These are phyloP conservation scores for Gonapodya sp. DNA, from an alignment of 192 early-diverging fungal species.

Conservation along the genomic window DNA sequence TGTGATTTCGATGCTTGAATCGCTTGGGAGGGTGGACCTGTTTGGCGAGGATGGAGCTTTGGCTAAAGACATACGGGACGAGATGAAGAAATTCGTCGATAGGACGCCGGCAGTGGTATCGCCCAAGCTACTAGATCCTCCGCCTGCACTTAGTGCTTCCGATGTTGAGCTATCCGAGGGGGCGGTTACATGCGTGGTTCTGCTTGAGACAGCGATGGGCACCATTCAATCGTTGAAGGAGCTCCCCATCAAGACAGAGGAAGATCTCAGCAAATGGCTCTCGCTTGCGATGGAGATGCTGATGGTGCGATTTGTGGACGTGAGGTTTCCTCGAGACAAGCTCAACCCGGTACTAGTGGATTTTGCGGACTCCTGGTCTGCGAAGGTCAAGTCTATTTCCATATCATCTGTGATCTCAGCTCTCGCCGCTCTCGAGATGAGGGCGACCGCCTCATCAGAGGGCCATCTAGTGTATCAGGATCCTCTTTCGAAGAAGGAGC, in stretches of 20 bases:
- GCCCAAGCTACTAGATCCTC: neutral
- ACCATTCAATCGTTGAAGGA: neutral
- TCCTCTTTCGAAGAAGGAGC: conserved; percentile 15
- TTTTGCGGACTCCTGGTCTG: conserved; percentile 20
- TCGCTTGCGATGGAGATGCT: conserved; percentile 14
- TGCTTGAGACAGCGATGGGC: neutral
- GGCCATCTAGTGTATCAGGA: conserved; percentile 7
- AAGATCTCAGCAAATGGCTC: conserved; percentile 19
- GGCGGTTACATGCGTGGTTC: neutral
- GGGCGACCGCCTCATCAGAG: neutral
- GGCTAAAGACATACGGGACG: neutral
- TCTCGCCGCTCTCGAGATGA: conserved; percentile 12
- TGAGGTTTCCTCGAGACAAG: conserved; percentile 13
- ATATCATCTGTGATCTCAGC: conserved; percentile 13
- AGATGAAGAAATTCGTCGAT: neutral
- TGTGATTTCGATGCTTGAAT: conserved; percentile 13
- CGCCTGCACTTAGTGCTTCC: neutral
- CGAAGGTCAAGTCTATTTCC: conserved; percentile 14
- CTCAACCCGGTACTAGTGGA: conserved; percentile 10
- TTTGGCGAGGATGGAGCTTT: neutral
- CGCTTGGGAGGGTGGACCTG: neutral
- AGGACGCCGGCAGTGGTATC: neutral
- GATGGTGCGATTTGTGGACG: conserved; percentile 18
- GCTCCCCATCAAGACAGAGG: conserved; percentile 8
- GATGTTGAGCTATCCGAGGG: neutral